Conservation (phyloP, 1,284 basidiomycete genomes). For the Pterulicium gracile region DNA sequence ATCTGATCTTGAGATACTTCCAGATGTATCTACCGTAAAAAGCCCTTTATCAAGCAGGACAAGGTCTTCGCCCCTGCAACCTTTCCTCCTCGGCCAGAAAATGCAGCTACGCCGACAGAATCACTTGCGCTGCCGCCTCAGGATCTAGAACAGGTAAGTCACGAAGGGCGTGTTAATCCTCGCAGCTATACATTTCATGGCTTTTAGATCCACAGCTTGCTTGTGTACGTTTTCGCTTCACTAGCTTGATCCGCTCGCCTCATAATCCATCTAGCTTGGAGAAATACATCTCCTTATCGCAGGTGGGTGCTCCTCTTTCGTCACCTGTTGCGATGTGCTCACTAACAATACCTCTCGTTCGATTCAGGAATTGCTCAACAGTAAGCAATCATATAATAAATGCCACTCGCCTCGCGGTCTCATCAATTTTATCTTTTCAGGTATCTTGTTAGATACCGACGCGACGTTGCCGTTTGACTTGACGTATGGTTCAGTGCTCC, state of each 20-base stretch:
- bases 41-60: conserved; percentile 23
- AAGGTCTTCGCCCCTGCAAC: conserved; percentile 32
- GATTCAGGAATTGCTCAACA: neutral
- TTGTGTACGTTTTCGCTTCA: conserved; percentile 36
- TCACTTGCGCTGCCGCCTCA: conserved; percentile 23
- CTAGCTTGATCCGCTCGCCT: neutral
- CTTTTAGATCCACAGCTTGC: conserved; percentile 44
- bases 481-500: conserved; percentile 31
- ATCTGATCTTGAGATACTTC: neutral
- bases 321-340: too few species aligned
- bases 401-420: neutral
- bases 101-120: neutral
- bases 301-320: conserved; percentile 32
- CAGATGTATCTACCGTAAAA: conserved; percentile 35
- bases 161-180: neutral
- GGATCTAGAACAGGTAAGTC: conserved; percentile 31
- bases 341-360: neutral
- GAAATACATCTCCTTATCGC: conserved; percentile 56
- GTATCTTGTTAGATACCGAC: conserved; percentile 35
- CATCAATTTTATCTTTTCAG: conserved; percentile 15
- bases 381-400: neutral
- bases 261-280: conserved; percentile 32
- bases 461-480: conserved; percentile 42
- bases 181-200: conserved; percentile 1
- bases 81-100: conserved; percentile 23